These are phyloP conservation scores for Solanum infundibuliforme DNA, from an alignment of 257 asterid species.

Conservation along the genomic window DNA sequence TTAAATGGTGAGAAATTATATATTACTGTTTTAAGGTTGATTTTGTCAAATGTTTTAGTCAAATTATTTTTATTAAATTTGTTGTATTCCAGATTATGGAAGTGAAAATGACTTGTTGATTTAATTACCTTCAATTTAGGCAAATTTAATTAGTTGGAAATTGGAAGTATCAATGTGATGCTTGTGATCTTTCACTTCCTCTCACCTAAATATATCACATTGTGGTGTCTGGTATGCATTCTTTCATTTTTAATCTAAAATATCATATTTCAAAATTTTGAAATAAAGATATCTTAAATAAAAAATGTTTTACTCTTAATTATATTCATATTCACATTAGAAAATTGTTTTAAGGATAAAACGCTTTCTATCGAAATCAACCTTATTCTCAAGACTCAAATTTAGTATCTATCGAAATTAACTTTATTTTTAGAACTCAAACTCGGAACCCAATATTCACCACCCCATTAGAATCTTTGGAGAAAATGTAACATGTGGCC, in stretches of 20 bases:
- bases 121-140: neutral
- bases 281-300: neutral
- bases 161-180: neutral
- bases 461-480: neutral
- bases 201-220: neutral
- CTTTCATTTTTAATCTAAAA: neutral
- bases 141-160: neutral
- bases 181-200: neutral
- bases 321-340: neutral
- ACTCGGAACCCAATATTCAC: neutral
- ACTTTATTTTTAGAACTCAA: accelerated
- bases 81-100: neutral
- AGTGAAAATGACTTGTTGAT: neutral
- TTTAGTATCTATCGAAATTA: neutral
- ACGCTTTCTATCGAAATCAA: neutral
- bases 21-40: neutral
- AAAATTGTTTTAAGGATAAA: neutral
- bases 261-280: neutral
- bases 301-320: neutral
- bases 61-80: neutral
- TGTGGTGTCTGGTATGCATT: neutral
- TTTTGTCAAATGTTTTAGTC: neutral
- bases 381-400: neutral
- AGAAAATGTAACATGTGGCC: neutral
- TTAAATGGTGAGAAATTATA: neutral